phyloP scores from a whole-genome alignment of 805 yeast genomes.

The Starmerella bombi region DNA sequence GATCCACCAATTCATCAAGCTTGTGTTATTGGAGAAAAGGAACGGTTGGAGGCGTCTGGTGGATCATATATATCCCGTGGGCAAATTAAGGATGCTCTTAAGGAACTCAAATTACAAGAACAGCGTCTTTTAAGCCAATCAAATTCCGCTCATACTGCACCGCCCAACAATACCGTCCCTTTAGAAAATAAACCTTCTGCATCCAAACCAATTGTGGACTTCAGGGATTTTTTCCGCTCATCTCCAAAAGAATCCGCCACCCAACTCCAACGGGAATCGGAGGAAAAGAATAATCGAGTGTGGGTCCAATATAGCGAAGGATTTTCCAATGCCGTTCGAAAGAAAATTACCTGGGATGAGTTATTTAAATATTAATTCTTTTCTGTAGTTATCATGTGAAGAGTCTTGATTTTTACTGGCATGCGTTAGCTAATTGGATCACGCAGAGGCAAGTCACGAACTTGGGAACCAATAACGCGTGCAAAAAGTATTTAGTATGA shows the following conservation, averaged over 20 bases:
- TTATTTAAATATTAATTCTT: slow-evolving; percentile 25
- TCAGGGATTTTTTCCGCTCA: not conserved
- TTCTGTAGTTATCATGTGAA: not conserved
- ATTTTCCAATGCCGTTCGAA: slow-evolving; percentile 79
- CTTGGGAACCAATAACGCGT: no score
- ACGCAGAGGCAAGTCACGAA: no score
- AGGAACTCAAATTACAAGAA: slow-evolving; percentile 1
- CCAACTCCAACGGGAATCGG: slow-evolving; percentile 2
- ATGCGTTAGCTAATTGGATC: no score
- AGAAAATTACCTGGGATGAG: slow-evolving; percentile 64
- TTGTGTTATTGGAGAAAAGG: slow-evolving; percentile 13
- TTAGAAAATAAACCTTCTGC: not conserved
- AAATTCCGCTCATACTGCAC: not conserved
- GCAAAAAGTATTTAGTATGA: no score
- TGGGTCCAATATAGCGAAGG: slow-evolving; percentile 95
- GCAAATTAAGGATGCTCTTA: slow-evolving; percentile 6
- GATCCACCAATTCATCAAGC: slow-evolving; percentile 29
- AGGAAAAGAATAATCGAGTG: slow-evolving; percentile 23
- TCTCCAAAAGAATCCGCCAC: slow-evolving; percentile 4
- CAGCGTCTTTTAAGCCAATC: not conserved
- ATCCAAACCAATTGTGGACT: not conserved
- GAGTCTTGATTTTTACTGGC: no score
- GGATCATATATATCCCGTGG: slow-evolving; percentile 12
- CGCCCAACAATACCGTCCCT: not conserved
- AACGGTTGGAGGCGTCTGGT: not conserved